Evolutionary conservation across 768 basidiomycete genomes (phyloP).

Genomic region (Punctularia strigosozonata): DNA sequence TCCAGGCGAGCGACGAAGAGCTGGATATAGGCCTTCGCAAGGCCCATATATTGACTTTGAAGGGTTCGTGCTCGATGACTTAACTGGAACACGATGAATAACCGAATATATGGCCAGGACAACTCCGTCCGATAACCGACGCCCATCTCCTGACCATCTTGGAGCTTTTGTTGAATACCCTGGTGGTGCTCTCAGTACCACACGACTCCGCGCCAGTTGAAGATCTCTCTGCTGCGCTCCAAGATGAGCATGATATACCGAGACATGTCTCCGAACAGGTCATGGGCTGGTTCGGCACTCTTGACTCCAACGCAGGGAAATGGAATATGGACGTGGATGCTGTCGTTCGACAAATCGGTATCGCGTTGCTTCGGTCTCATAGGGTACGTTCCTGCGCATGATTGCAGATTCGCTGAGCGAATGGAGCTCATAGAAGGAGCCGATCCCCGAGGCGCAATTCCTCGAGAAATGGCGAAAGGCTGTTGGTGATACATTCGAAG

Average conservation of each 20-base stretch:
- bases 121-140: conserved; percentile 62
- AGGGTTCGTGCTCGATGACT: too few species aligned
- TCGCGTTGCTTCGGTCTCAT: conserved; percentile 56
- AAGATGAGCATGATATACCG: conserved; percentile 63
- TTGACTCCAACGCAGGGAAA: conserved; percentile 21
- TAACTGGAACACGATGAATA: too few species aligned
- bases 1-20: conserved; percentile 81
- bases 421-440: conserved; percentile 33
- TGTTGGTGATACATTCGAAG: conserved; percentile 71
- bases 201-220: conserved; percentile 43
- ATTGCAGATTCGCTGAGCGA: background rate
- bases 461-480: conserved; percentile 54
- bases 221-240: conserved; percentile 46
- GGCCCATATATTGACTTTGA: conserved; percentile 2
- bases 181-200: conserved; percentile 51
- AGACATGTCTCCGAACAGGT: conserved; percentile 52
- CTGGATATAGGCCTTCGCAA: conserved; percentile 50
- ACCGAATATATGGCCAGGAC: too few species aligned
- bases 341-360: conserved; percentile 65
- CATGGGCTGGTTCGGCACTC: conserved; percentile 70
- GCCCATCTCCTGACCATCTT: conserved; percentile 60
- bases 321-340: conserved; percentile 59
- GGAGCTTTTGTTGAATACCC: conserved; percentile 60
- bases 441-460: conserved; percentile 45
- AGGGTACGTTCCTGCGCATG: conserved; percentile 26